Percentiles rank a stretch among this genome's conserved stretches.
Conservation (phyloP, 495 filamentous ascomycete genomes). For the Stereocaulon alpinum region DNA sequence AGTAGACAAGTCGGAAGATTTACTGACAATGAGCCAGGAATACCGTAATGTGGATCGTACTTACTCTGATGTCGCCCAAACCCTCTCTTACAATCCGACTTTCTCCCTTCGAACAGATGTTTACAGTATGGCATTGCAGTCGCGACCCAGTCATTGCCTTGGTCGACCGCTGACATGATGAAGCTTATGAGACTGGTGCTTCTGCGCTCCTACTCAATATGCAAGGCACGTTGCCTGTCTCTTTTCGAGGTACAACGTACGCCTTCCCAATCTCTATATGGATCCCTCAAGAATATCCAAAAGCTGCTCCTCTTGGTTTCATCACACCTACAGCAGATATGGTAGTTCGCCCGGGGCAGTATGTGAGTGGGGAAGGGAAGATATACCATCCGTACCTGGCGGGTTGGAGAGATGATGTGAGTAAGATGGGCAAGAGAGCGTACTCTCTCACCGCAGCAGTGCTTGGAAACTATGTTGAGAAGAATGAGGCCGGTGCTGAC, state of each 20-base stretch:
- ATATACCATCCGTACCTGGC: slow-evolving; percentile 94
- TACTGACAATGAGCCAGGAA: slow-evolving; percentile 47
- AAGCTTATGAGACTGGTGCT: slow-evolving; percentile 81
- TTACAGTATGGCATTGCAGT: slow-evolving; percentile 56
- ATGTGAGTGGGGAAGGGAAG: slow-evolving; percentile 88
- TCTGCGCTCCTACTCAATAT: slow-evolving; percentile 83
- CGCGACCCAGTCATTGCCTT: neutral
- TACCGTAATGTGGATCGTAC: slow-evolving; percentile 86
- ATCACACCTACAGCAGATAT: slow-evolving; percentile 83
- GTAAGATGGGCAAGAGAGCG: slow-evolving; percentile 26
- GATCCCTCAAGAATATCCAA: slow-evolving; percentile 90
- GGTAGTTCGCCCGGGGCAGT: slow-evolving; percentile 81
- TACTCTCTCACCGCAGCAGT: neutral
- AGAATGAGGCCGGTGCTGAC: slow-evolving; percentile 20
- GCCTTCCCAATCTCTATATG: slow-evolving; percentile 87
- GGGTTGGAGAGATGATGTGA: slow-evolving; percentile 80
- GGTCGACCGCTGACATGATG: slow-evolving; percentile 10
- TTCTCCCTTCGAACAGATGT: slow-evolving; percentile 89
- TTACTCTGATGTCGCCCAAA: slow-evolving; percentile 81
- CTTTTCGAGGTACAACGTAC: slow-evolving; percentile 81
- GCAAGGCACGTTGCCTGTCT: slow-evolving; percentile 74
- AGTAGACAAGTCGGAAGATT: neutral
- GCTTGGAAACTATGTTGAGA: too few species aligned
- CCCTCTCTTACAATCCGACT: slow-evolving; percentile 70
- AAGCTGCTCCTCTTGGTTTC: slow-evolving; percentile 74